Percentiles rank a stretch among this genome's conserved stretches.
Evolutionary conservation across 192 early-diverging fungal species (phyloP).

Genomic region (Coemansia sp.): DNA sequence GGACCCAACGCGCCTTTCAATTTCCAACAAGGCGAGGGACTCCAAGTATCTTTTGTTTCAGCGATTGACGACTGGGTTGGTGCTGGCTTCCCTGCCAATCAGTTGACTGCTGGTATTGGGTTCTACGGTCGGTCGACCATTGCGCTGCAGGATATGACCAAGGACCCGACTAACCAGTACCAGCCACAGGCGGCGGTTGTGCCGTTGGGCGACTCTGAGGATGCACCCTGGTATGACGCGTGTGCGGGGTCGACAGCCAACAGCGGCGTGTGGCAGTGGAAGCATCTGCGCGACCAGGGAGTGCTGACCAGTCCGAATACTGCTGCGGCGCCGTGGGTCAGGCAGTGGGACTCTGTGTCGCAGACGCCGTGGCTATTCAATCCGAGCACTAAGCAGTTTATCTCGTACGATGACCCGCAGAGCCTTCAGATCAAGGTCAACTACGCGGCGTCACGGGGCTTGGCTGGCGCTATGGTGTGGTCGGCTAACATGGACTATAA

Average conservation of each 20-base stretch:
- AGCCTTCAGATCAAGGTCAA: slow-evolving; percentile 63
- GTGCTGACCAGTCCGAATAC: slow-evolving; percentile 19
- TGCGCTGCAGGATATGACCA: slow-evolving; percentile 56
- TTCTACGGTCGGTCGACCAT: slow-evolving; percentile 64
- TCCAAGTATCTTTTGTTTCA: slow-evolving; percentile 46
- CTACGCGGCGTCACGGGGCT: slow-evolving; percentile 57
- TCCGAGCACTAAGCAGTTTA: slow-evolving; percentile 57
- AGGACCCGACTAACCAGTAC: slow-evolving; percentile 52
- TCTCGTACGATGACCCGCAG: slow-evolving; percentile 70
- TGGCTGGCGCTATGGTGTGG: slow-evolving; percentile 72
- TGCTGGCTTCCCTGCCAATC: slow-evolving; percentile 61
- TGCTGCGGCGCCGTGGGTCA: slow-evolving; percentile 58
- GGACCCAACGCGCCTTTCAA: slow-evolving; percentile 66
- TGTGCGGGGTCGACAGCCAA: slow-evolving; percentile 45
- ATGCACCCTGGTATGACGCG: slow-evolving; percentile 57
- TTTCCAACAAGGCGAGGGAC: slow-evolving; percentile 36
- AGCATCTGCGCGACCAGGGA: slow-evolving; percentile 59
- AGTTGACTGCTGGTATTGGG: slow-evolving; percentile 62
- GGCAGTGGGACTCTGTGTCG: slow-evolving; percentile 61
- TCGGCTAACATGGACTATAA: slow-evolving; percentile 61
- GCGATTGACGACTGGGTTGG: slow-evolving; percentile 58
- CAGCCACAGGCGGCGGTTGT: slow-evolving; percentile 36
- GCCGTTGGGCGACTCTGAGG: slow-evolving; percentile 57
- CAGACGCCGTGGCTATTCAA: slow-evolving; percentile 75
- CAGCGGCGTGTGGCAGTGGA: slow-evolving; percentile 65